phyloP scores from a whole-genome alignment of 345 rosid species.

The Gossypium raimondii region DNA sequence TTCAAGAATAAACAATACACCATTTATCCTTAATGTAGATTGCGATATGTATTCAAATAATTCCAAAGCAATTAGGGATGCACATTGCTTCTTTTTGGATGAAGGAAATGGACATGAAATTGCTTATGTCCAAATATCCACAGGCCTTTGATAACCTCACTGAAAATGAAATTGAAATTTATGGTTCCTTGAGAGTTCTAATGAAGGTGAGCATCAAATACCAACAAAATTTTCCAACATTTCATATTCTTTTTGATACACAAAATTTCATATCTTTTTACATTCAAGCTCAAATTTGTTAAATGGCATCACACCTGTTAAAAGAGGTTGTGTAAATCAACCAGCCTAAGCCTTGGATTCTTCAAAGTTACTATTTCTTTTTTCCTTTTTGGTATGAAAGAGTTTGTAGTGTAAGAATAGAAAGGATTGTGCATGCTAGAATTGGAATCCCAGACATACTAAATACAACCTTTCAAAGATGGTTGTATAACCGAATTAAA shows the following conservation, averaged over 20 bases:
- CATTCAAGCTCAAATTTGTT: too few relatives aligned
- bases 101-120: not conserved
- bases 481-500: too few relatives aligned
- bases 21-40: not conserved
- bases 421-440: too few relatives aligned
- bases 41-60: not conserved
- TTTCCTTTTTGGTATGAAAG: too few relatives aligned
- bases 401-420: too few relatives aligned
- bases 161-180: not conserved
- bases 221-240: conserved; percentile 27
- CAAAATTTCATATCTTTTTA: too few relatives aligned
- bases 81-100: not conserved
- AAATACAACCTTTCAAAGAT: too few relatives aligned
- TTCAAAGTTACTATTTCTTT: too few relatives aligned
- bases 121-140: not conserved
- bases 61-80: not conserved
- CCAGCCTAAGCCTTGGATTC: too few relatives aligned
- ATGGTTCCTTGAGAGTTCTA: conserved; percentile 13
- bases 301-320: too few relatives aligned
- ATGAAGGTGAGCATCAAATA: conserved; percentile 25
- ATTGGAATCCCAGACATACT: too few relatives aligned
- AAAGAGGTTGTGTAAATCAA: too few relatives aligned
- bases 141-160: not conserved
- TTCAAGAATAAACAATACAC: not conserved
- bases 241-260: conserved; percentile 27